Percentiles rank a stretch among this genome's conserved stretches.
Evolutionary conservation across 257 asterid species (phyloP).

Genomic region (Leptodermis oblonga): DNA sequence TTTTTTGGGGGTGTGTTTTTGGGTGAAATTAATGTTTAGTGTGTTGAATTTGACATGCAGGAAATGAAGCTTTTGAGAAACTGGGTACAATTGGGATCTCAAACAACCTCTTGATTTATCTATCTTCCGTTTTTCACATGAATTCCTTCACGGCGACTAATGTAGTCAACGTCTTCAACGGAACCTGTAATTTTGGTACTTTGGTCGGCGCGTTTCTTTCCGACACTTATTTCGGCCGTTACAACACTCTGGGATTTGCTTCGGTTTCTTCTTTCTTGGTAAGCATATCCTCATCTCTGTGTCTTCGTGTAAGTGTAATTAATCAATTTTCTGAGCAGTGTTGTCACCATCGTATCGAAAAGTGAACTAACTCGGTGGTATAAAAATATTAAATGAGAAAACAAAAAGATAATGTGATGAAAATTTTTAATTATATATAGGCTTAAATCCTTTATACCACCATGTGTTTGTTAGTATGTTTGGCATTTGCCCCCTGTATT

Average conservation of each 20-base stretch:
- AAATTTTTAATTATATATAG: too few relatives aligned
- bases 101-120: conserved; percentile 56
- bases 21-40: not conserved
- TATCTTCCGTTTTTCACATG: conserved; percentile 71
- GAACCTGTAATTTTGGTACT: conserved; percentile 68
- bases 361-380: too few relatives aligned
- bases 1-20: not conserved
- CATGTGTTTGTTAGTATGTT: too few relatives aligned
- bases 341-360: not conserved
- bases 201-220: conserved; percentile 56
- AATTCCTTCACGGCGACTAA: conserved; percentile 49
- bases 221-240: conserved; percentile 75
- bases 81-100: conserved; percentile 58
- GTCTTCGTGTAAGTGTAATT: too few relatives aligned
- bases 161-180: conserved; percentile 55
- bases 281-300: not conserved
- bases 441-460: too few relatives aligned
- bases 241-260: conserved; percentile 58
- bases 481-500: too few relatives aligned
- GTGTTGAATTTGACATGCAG: conserved; percentile 11
- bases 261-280: conserved; percentile 64
- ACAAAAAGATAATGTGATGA: too few relatives aligned
- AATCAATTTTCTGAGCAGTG: not conserved
- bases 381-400: too few relatives aligned
- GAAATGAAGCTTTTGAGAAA: conserved; percentile 70